Conservation (phyloP, 371 early-diverging fungal species). For the Zychaea mexicana region DNA sequence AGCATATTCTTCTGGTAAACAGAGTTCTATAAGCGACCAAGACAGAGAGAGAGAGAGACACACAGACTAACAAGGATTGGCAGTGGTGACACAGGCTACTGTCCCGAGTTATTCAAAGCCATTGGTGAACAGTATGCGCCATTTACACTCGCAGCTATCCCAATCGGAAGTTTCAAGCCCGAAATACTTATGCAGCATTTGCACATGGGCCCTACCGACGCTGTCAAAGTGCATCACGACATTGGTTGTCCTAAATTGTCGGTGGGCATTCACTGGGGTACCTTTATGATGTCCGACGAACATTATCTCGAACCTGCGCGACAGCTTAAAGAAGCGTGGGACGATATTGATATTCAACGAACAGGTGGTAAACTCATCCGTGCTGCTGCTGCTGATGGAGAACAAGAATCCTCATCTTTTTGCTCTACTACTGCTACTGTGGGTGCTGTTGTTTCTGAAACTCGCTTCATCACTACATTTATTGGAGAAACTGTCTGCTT, state of each 20-base stretch:
- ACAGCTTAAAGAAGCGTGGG: slow-evolving; percentile 37
- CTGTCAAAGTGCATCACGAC: slow-evolving; percentile 54
- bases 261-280: slow-evolving; percentile 65
- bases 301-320: slow-evolving; percentile 66
- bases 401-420: slow-evolving; percentile 7
- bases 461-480: slow-evolving; percentile 37
- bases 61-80: too few relatives aligned
- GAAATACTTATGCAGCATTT: slow-evolving; percentile 48
- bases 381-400: background rate
- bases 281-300: slow-evolving; percentile 69
- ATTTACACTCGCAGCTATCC: slow-evolving; percentile 57
- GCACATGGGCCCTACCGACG: slow-evolving; percentile 62
- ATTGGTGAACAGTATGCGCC: slow-evolving; percentile 56
- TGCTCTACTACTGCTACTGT: background rate
- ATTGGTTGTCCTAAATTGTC: slow-evolving; percentile 42
- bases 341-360: slow-evolving; percentile 4
- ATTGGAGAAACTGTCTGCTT: slow-evolving; percentile 28
- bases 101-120: slow-evolving; percentile 54
- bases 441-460: slow-evolving; percentile 3
- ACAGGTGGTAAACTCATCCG: background rate
- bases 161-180: slow-evolving; percentile 61
- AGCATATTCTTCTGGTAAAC: slow-evolving; percentile 59
- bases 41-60: too few relatives aligned
- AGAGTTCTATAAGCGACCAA: too few relatives aligned
- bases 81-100: slow-evolving; percentile 68